Evolutionary conservation across 1,284 basidiomycete genomes (phyloP), one percentile per base, ranked within the genome.

Genomic region (Exsudoporus floridanus): DNA sequence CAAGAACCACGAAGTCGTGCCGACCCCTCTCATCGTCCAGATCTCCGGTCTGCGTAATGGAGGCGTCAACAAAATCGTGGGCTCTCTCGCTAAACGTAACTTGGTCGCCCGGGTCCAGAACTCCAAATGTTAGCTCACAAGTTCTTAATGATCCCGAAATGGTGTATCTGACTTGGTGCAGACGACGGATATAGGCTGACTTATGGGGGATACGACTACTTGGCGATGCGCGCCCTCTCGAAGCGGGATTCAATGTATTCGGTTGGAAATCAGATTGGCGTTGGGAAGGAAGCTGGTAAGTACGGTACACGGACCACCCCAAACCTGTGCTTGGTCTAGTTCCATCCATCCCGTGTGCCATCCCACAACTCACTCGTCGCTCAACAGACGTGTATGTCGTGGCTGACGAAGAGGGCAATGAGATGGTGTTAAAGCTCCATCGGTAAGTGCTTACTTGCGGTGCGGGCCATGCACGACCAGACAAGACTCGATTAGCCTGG

Each of bases 101-200:
- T 75, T 99, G 34, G 87, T 99, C 33, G 89, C 92, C 1, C 86
- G 86, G 60, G 90, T 98, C 1, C 92, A 93, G 67, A 95, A 97
- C 66, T 78, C 92, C 5, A 93, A 91, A 76, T 99, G 94, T 95
- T 56, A 49, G 82, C 70, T 1, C 36, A 62, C 56, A 21, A 5
- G 52, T 35, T 16, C 39, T 39, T 19, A n/a, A 16, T 36, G 35
- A 43, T 25, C 38, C 39, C 23, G 19, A 30, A 18, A 14, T n/a
- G 39, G 25, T 34, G 40, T 36, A 56, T 40, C 58, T 40, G 54
- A 59, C 35, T 27, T 28, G 33, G 48, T 13, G 30, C 61, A 97
- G 94, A 99, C 71, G 96, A 99, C 63, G 97, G 96, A 8, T 98
- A 97, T 70, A 83, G 96, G 49, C 72, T 99, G 55, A 99, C 97